These are phyloP conservation scores for Ceratocystis ficicola DNA, from an alignment of 2,329 filamentous ascomycete species.

Conservation along the genomic window DNA sequence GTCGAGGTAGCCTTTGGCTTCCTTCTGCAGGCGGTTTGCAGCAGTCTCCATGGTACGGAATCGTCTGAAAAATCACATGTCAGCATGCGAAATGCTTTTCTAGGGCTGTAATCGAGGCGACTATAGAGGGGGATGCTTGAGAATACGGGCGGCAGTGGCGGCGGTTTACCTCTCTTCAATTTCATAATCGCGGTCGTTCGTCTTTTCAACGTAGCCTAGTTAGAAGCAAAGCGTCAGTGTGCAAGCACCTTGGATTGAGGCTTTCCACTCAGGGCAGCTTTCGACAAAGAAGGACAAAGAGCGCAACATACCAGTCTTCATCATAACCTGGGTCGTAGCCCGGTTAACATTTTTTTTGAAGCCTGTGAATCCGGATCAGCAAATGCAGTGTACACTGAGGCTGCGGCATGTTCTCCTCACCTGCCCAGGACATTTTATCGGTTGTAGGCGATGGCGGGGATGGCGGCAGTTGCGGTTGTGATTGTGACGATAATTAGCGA, in stretches of 20 bases:
- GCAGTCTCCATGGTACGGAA: conserved; percentile 97
- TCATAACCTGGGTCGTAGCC: conserved; percentile 99
- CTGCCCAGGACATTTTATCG: conserved; percentile 57
- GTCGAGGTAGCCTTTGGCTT: conserved; percentile 95
- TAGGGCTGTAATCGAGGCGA: neutral
- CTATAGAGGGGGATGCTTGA: neutral
- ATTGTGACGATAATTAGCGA: neutral
- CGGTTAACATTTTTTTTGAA: conserved; percentile 85
- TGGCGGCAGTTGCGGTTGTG: neutral
- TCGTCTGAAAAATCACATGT: conserved; percentile 45
- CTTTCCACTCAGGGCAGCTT: neutral
- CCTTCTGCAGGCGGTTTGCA: conserved; percentile 82
- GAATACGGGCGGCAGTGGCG: neutral
- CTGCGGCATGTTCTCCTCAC: conserved; percentile 30
- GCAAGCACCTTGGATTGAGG: neutral
- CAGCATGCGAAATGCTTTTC: neutral
- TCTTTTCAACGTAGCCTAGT: conserved; percentile 88
- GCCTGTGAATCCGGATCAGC: conserved; percentile 30
- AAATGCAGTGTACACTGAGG: neutral
- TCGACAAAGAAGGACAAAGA: neutral
- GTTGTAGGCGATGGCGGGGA: neutral
- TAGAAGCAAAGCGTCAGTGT: neutral
- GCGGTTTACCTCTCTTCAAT: conserved; percentile 69
- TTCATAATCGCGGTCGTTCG: conserved; percentile 96
- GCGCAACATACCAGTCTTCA: conserved; percentile 69